Conservation (phyloP, 495 filamentous ascomycete genomes). For the Aspergillus steynii region DNA sequence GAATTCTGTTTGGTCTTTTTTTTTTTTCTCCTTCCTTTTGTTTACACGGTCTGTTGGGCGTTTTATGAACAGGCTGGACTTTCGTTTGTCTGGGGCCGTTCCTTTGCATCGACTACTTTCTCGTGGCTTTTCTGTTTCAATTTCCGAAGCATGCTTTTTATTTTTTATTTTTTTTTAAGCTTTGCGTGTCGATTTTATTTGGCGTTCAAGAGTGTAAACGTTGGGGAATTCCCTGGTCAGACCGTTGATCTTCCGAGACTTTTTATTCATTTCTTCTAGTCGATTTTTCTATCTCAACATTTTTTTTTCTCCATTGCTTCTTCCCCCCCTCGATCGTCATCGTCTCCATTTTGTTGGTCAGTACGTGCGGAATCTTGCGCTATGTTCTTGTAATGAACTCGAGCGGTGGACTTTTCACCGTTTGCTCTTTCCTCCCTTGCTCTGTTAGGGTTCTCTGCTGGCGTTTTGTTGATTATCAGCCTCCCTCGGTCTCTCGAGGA, state of each 20-base stretch:
- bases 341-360: slow-evolving; percentile 4
- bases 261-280: slow-evolving; percentile 6
- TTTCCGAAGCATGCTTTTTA: slow-evolving; percentile 3
- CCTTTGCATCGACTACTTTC: slow-evolving; percentile 10
- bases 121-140: slow-evolving; percentile 8
- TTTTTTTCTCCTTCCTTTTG: slow-evolving; percentile 6
- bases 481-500: neutral
- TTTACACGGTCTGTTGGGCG: slow-evolving; percentile 5
- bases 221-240: slow-evolving; percentile 15
- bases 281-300: slow-evolving; percentile 9
- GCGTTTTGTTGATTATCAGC: neutral
- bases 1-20: slow-evolving; percentile 14
- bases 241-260: slow-evolving; percentile 6
- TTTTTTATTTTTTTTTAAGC: neutral
- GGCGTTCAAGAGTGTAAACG: slow-evolving; percentile 19
- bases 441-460: neutral
- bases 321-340: slow-evolving; percentile 5
- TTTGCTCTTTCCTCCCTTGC: neutral
- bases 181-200: slow-evolving; percentile 13
- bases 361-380: slow-evolving; percentile 2
- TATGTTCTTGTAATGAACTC: neutral
- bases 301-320: slow-evolving; percentile 1
- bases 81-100: slow-evolving; percentile 5
- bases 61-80: slow-evolving; percentile 1
- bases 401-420: neutral